A percentile compares a stretch with the other conserved stretches of the same genome.
Conservation (phyloP, 2,329 filamentous ascomycete genomes). For the Arthrinium puccinioides region DNA sequence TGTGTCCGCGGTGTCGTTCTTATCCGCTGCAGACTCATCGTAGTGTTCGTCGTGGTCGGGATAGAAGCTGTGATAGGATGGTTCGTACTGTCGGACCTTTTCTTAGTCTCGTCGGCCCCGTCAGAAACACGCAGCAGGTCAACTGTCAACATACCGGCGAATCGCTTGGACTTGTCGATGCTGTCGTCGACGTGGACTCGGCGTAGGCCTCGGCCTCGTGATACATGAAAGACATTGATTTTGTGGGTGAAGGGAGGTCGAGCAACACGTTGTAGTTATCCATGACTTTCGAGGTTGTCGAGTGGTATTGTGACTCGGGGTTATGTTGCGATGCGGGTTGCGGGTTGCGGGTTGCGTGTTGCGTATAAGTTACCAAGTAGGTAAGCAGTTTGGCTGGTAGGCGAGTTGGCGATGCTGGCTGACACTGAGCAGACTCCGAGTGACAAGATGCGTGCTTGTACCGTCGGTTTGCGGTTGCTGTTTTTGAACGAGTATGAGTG, state of each 20-base stretch:
- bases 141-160: conserved; percentile 29
- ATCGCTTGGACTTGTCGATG: conserved; percentile 28
- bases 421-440: too few species aligned
- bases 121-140: too few species aligned
- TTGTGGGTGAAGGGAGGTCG: conserved; percentile 25
- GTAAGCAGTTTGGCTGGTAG: too few species aligned
- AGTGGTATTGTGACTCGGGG: too few species aligned
- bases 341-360: too few species aligned
- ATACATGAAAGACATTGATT: conserved; percentile 25
- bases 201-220: conserved; percentile 27
- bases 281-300: too few species aligned
- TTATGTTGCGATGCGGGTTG: too few species aligned
- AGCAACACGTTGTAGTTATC: conserved; percentile 20
- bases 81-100: conserved; percentile 21
- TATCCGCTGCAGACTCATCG: conserved; percentile 14
- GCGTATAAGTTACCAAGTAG: too few species aligned
- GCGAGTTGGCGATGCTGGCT: too few species aligned
- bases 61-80: conserved; percentile 18
- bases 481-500: too few species aligned
- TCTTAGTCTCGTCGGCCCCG: conserved; percentile 10
- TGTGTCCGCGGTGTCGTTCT: conserved; percentile 15
- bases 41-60: conserved; percentile 16
- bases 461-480: too few species aligned
- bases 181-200: conserved; percentile 24
- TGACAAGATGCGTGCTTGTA: too few species aligned